Evolutionary conservation across 2,329 filamentous ascomycete species (phyloP).

Genomic region (Aspergillus fructus): DNA sequence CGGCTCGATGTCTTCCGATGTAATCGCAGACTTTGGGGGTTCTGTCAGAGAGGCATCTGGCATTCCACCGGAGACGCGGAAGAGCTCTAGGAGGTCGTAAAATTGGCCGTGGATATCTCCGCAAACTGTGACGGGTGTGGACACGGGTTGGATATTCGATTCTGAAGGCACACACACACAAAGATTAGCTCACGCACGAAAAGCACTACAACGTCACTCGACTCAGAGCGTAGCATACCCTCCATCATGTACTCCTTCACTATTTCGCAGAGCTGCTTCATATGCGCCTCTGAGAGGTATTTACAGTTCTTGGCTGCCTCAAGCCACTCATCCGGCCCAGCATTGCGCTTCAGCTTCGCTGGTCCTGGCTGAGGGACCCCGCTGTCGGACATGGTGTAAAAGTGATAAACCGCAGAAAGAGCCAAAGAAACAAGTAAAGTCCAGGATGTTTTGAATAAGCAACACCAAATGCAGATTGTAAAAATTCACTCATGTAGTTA

Average conservation of each 20-base stretch:
- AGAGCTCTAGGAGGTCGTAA: constrained; percentile 95
- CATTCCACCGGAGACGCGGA: constrained; percentile 95
- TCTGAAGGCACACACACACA: constrained; percentile 53
- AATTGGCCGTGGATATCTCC: constrained; percentile 99
- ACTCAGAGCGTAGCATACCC: constrained; percentile 52
- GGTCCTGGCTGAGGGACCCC: constrained; percentile 86
- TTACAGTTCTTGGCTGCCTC: constrained; percentile 96
- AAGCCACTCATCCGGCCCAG: constrained; percentile 92
- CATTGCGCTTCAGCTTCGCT: constrained; percentile 77
- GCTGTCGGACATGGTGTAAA: constrained; percentile 42
- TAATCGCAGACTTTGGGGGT: constrained; percentile 71
- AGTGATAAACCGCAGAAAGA: not conserved
- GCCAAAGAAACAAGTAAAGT: not conserved
- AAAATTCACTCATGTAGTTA: not conserved
- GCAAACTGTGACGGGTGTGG: constrained; percentile 93
- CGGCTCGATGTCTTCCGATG: constrained; percentile 87
- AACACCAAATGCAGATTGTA: not conserved
- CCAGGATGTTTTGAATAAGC: not conserved
- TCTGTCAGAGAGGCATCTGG: constrained; percentile 76
- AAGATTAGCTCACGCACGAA: constrained; percentile 11
- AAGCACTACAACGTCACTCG: not conserved
- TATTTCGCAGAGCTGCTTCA: constrained; percentile 98
- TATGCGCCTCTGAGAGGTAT: constrained; percentile 90
- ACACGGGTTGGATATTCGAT: constrained; percentile 98
- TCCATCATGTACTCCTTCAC: constrained; percentile 99